phyloP scores from a whole-genome alignment of 148 eudicot species.

The Talinum fruticosum region DNA sequence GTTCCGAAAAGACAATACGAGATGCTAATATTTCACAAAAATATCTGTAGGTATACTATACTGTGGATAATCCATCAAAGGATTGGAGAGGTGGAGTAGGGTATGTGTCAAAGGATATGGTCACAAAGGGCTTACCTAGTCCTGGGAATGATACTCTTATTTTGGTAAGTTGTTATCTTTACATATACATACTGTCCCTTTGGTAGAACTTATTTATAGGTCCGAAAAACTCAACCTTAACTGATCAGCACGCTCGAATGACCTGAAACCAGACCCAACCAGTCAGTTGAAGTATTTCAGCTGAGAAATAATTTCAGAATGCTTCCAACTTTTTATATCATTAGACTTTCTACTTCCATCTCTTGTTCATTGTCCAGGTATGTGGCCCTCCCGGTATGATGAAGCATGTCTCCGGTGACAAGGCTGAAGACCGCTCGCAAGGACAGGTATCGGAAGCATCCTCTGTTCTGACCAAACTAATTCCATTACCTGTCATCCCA shows the following conservation, averaged over 20 bases:
- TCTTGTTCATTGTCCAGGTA: slow-evolving; percentile 39
- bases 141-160: slow-evolving; percentile 82
- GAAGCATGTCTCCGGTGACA: slow-evolving; percentile 71
- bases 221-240: too few species aligned
- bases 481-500: neutral
- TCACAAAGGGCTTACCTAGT: slow-evolving; percentile 78
- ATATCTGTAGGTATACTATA: slow-evolving; percentile 71
- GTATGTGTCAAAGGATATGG: slow-evolving; percentile 83
- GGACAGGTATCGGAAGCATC: slow-evolving; percentile 53
- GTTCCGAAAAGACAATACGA: neutral
- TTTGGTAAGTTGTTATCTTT: slow-evolving; percentile 44
- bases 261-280: too few species aligned
- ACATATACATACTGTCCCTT: neutral
- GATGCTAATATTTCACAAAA: slow-evolving; percentile 14
- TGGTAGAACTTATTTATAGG: too few species aligned
- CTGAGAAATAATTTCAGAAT: neutral
- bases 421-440: slow-evolving; percentile 61
- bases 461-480: neutral
- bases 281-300: neutral
- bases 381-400: slow-evolving; percentile 96
- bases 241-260: too few species aligned
- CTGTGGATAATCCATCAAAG: slow-evolving; percentile 81
- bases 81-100: slow-evolving; percentile 92
- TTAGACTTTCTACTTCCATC: neutral
- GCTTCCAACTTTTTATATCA: neutral